Conservation (phyloP, 257 asterid genomes). For the Capsicum rhomboideum region DNA sequence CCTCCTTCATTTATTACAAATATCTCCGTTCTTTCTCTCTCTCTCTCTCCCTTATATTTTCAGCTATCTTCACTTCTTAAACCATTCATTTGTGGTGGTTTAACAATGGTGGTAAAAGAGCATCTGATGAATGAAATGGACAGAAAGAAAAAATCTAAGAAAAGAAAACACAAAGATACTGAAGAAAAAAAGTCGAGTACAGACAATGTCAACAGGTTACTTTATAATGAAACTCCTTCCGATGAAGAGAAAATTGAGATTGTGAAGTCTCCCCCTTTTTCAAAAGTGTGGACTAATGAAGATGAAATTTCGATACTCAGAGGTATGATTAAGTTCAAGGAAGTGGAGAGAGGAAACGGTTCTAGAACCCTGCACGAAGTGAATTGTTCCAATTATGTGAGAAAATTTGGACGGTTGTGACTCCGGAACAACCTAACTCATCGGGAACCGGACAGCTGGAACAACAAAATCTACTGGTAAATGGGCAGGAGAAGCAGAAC, state of each 20-base stretch:
- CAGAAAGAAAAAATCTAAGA: not conserved
- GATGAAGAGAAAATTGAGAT: not conserved
- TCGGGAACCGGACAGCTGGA: not conserved
- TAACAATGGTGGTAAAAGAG: not conserved
- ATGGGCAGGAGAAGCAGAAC: no score
- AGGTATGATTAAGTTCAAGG: not conserved
- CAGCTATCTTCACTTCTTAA: no score
- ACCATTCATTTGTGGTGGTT: no score
- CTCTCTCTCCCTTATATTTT: no score
- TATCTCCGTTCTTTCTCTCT: no score
- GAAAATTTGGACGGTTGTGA: not conserved
- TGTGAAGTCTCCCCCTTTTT: not conserved
- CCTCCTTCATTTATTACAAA: no score
- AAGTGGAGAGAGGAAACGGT: not conserved
- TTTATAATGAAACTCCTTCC: not conserved
- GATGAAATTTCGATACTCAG: not conserved
- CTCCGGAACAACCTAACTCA: not conserved
- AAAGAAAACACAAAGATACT: not conserved
- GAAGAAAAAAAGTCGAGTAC: not conserved
- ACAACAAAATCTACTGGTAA: no score
- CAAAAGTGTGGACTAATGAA: not conserved
- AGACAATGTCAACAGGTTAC: not conserved
- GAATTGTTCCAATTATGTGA: not conserved
- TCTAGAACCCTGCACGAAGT: not conserved
- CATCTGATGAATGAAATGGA: not conserved